phyloP scores from a whole-genome alignment of 1,284 basidiomycete species.

The Ceratobasidium sp. region DNA sequence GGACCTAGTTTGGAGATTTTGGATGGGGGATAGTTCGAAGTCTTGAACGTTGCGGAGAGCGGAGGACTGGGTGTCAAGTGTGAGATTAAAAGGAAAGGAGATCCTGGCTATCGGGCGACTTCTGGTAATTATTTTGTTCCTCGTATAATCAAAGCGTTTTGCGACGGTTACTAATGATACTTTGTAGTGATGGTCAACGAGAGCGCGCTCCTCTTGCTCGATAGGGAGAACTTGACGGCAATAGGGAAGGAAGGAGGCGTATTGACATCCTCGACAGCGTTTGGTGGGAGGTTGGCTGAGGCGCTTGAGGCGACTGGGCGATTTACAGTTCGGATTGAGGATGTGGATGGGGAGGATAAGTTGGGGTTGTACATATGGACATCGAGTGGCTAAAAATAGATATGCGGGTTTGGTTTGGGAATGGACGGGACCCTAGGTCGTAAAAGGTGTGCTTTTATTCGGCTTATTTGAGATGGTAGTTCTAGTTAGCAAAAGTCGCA shows the following conservation, averaged over 20 bases:
- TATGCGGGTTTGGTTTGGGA: too few species aligned
- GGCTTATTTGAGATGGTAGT: too few species aligned
- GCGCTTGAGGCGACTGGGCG: constrained; percentile 70
- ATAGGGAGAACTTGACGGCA: constrained; percentile 65
- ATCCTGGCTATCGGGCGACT: constrained; percentile 82
- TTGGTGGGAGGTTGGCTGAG: constrained; percentile 78
- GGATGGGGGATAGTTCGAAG: constrained; percentile 68
- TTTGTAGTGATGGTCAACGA: constrained; percentile 86
- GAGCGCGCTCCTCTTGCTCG: constrained; percentile 75
- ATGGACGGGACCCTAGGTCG: too few species aligned
- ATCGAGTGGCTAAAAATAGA: too few species aligned
- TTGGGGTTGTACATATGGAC: neutral
- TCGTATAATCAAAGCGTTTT: neutral
- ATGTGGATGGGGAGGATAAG: constrained; percentile 53
- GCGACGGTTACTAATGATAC: too few species aligned
- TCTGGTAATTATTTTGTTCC: constrained; percentile 62
- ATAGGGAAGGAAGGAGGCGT: constrained; percentile 78
- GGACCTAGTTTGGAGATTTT: constrained; percentile 74
- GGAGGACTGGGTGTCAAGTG: constrained; percentile 71
- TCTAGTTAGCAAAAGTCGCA: too few species aligned
- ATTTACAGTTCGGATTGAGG: constrained; percentile 66
- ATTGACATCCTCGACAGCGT: constrained; percentile 81
- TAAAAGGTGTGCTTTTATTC: too few species aligned
- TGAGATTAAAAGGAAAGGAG: constrained; percentile 72
- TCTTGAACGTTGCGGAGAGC: constrained; percentile 68